These are phyloP conservation scores for Skeletonema marinoi DNA, from an alignment of 108 stramenopile species.

Conservation along the genomic window DNA sequence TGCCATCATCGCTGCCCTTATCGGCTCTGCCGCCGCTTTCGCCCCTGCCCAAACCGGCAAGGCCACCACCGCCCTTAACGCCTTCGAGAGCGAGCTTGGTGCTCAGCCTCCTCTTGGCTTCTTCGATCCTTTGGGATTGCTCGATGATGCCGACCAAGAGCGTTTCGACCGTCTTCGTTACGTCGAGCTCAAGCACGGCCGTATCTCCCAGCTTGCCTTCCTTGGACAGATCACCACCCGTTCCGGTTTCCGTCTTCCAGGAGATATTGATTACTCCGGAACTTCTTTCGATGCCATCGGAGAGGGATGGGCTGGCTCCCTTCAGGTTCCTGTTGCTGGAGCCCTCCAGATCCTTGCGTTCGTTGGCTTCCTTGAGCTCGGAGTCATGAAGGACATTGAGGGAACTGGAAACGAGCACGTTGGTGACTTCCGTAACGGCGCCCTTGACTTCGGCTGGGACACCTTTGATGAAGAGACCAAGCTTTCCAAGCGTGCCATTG, in stretches of 20 bases:
- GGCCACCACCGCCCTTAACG: conserved; percentile 64
- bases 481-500: conserved; percentile 81
- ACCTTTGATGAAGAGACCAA: conserved; percentile 61
- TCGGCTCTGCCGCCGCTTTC: conserved; percentile 22
- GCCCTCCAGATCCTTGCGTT: conserved; percentile 68
- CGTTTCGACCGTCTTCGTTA: conserved; percentile 43
- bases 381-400: conserved; percentile 71
- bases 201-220: conserved; percentile 60
- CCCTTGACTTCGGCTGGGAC: conserved; percentile 80
- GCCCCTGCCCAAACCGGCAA: conserved; percentile 24
- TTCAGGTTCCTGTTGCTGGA: conserved; percentile 54
- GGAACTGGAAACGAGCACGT: conserved; percentile 42
- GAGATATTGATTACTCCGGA: conserved; percentile 26
- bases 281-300: conserved; percentile 1
- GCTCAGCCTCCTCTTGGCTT: no score
- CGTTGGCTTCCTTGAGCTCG: conserved; percentile 70
- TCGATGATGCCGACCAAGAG: conserved; percentile 45
- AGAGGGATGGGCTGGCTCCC: conserved; percentile 27
- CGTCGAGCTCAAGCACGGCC: conserved; percentile 52
- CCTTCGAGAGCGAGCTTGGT: no score
- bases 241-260: conserved; percentile 52
- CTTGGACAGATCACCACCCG: conserved; percentile 76
- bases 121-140: conserved; percentile 73
- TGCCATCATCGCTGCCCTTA: conserved; percentile 14
- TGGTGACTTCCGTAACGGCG: conserved; percentile 79